A percentile compares a stretch with the other conserved stretches of the same genome.
phyloP scores from a whole-genome alignment of 495 filamentous ascomycete genomes.

The Bacidia rubella region DNA sequence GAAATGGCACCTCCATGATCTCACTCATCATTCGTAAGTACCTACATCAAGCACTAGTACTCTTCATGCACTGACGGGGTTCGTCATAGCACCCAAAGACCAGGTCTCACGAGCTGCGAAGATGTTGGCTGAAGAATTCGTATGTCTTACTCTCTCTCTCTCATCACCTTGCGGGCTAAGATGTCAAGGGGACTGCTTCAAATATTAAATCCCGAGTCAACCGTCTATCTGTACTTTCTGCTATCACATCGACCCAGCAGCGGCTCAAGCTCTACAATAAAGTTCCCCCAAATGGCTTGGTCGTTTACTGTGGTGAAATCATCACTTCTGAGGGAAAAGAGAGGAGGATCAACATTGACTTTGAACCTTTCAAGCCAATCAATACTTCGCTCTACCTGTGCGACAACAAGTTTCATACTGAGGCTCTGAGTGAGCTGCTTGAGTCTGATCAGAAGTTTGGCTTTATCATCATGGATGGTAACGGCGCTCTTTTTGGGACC shows the following conservation, averaged over 20 bases:
- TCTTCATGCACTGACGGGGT: slow-evolving; percentile 11
- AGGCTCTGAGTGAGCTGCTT: slow-evolving; percentile 87
- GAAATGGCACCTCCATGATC: slow-evolving; percentile 98
- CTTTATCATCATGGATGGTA: slow-evolving; percentile 99
- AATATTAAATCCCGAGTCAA: slow-evolving; percentile 99
- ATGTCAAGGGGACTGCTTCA: slow-evolving; percentile 72
- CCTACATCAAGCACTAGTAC: slow-evolving; percentile 3
- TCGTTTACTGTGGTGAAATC: slow-evolving; percentile 99
- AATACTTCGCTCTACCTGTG: slow-evolving; percentile 98
- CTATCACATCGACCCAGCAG: slow-evolving; percentile 98
- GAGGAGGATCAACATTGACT: slow-evolving; percentile 98
- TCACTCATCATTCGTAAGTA: slow-evolving; percentile 89
- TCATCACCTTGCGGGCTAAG: slow-evolving; percentile 9
- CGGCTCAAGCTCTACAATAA: slow-evolving; percentile 97
- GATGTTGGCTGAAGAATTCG: slow-evolving; percentile 99
- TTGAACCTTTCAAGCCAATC: slow-evolving; percentile 99
- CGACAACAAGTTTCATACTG: slow-evolving; percentile 99
- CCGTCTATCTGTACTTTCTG: slow-evolving; percentile 88
- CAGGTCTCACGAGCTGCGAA: slow-evolving; percentile 91
- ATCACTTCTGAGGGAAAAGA: slow-evolving; percentile 97
- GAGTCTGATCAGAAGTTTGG: slow-evolving; percentile 98
- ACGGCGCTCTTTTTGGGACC: slow-evolving; percentile 91
- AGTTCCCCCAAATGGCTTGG: slow-evolving; percentile 91
- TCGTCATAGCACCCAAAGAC: slow-evolving; percentile 72
- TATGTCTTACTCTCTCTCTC: slow-evolving; percentile 34